Conservation (phyloP, 176 grass and related monocot species). For the Carex pumila region DNA sequence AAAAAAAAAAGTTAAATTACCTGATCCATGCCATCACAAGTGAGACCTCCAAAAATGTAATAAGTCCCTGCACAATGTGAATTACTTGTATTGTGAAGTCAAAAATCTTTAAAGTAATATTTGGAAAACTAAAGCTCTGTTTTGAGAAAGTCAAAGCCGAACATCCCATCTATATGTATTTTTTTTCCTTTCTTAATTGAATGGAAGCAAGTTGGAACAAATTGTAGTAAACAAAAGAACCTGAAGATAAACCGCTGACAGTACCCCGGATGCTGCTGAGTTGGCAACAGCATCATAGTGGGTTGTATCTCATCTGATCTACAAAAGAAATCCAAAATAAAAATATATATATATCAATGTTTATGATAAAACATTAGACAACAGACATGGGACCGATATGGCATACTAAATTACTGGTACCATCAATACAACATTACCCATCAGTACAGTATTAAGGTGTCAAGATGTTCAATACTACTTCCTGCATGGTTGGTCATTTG, state of each 20-base stretch:
- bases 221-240: slow-evolving; percentile 30
- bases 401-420: neutral
- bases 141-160: neutral
- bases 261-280: slow-evolving; percentile 84
- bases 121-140: neutral
- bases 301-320: slow-evolving; percentile 96
- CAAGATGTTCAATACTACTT: neutral
- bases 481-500: neutral
- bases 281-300: slow-evolving; percentile 99
- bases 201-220: slow-evolving; percentile 4
- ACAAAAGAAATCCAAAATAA: neutral
- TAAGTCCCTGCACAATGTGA: slow-evolving; percentile 46
- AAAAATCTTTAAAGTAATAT: slow-evolving; percentile 14
- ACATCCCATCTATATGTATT: neutral
- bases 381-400: neutral
- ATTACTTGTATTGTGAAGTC: neutral
- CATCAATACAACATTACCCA: neutral
- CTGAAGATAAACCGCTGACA: slow-evolving; percentile 70
- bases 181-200: neutral
- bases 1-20: slow-evolving; percentile 28
- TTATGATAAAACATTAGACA: neutral
- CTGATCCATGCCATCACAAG: slow-evolving; percentile 99
- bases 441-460: too few relatives aligned
- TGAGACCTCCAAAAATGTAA: slow-evolving; percentile 91
- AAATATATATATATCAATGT: too few relatives aligned